These are phyloP conservation scores for Letharia lupina DNA, from an alignment of 495 filamentous ascomycete genomes.

Conservation along the genomic window DNA sequence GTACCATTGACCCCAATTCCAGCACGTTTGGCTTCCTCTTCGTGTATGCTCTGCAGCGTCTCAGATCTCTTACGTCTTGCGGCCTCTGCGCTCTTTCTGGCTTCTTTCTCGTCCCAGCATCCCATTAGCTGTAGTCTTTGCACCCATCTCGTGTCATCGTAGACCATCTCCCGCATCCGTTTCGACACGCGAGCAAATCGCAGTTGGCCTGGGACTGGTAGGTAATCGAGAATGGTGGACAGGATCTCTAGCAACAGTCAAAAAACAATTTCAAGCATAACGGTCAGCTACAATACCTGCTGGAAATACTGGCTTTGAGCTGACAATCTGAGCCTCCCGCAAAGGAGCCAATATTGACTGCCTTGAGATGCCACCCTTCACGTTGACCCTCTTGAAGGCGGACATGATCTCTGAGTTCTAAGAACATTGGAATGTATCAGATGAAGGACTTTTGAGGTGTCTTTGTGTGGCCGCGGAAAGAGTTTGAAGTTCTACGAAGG, in stretches of 20 bases:
- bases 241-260: conserved; percentile 64
- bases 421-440: conserved; percentile 3
- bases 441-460: not conserved
- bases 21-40: conserved; percentile 38
- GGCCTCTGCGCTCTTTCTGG: conserved; percentile 68
- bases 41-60: conserved; percentile 43
- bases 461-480: not conserved
- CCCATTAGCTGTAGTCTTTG: conserved; percentile 73
- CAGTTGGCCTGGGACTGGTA: conserved; percentile 74
- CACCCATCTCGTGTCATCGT: conserved; percentile 96
- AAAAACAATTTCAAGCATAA: not conserved
- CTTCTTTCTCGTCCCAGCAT: conserved; percentile 87
- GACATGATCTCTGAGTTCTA: conserved; percentile 39
- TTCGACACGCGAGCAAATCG: conserved; percentile 80
- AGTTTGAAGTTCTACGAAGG: not conserved
- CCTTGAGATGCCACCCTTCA: conserved; percentile 39
- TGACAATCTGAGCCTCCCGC: conserved; percentile 65
- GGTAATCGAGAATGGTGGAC: conserved; percentile 77
- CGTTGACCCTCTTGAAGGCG: conserved; percentile 53
- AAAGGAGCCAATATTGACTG: conserved; percentile 64
- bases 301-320: conserved; percentile 65
- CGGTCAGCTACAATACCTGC: conserved; percentile 49
- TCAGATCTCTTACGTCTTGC: conserved; percentile 59
- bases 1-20: conserved; percentile 32
- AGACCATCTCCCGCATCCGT: conserved; percentile 95